phyloP scores from a whole-genome alignment of 805 yeast genomes.

The Starmerella riodocensis region DNA sequence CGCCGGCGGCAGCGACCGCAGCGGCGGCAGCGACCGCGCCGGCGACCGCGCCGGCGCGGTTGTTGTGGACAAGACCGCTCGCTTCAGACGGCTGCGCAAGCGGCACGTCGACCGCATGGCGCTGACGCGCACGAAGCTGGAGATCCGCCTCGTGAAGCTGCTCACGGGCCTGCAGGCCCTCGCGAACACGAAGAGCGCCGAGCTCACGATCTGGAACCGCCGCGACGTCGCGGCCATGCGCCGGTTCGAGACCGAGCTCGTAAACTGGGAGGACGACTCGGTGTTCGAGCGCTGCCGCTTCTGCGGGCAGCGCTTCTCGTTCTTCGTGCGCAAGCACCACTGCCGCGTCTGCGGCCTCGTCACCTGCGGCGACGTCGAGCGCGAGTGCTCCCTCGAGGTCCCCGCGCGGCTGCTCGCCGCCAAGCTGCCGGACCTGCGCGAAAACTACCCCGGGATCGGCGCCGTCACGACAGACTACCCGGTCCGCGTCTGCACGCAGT shows the following conservation, averaged over 20 bases:
- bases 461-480: constrained; percentile 11
- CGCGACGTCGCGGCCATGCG: constrained; percentile 23
- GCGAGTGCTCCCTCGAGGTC: constrained; percentile 62
- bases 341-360: constrained; percentile 78
- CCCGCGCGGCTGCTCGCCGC: constrained; percentile 33
- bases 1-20: too few species aligned
- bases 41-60: not conserved
- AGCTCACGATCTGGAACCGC: constrained; percentile 24
- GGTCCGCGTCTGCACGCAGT: constrained; percentile 53
- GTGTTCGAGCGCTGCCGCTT: constrained; percentile 42
- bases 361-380: constrained; percentile 55
- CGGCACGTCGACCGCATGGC: constrained; percentile 36
- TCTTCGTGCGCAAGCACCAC: constrained; percentile 66
- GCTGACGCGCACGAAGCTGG: constrained; percentile 44
- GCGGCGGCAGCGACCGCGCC: not conserved
- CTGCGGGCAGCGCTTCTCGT: constrained; percentile 46
- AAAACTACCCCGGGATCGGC: constrained; percentile 6
- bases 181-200: constrained; percentile 5
- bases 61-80: constrained; percentile 33
- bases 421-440: constrained; percentile 19
- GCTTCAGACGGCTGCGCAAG: constrained; percentile 34
- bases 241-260: constrained; percentile 36
- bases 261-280: constrained; percentile 53
- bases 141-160: constrained; percentile 38
- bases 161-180: constrained; percentile 20